Conservation (phyloP, 768 basidiomycete species). For the Auriscalpium microsporum region DNA sequence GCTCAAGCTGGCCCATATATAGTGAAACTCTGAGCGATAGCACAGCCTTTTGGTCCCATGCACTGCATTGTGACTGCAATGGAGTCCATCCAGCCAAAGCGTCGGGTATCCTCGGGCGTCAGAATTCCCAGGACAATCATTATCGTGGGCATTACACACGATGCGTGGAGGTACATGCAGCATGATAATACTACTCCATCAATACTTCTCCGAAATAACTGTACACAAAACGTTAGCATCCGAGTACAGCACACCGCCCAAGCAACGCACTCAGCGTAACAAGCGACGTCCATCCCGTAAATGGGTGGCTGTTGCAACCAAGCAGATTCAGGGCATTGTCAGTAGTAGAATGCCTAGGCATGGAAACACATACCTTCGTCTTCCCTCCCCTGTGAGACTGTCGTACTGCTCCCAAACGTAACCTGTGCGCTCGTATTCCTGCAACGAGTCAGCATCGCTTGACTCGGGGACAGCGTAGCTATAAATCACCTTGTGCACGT, state of each 20-base stretch:
- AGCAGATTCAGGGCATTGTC: conserved; percentile 4
- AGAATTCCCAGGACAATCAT: too few species aligned
- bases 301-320: conserved; percentile 62
- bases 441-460: neutral
- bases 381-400: conserved; percentile 71
- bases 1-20: neutral
- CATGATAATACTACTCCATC: conserved; percentile 10
- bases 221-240: conserved; percentile 9
- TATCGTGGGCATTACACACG: neutral
- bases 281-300: conserved; percentile 94
- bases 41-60: neutral
- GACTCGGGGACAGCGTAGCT: neutral
- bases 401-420: conserved; percentile 99
- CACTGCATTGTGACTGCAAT: neutral
- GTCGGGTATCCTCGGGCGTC: neutral
- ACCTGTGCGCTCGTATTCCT: conserved; percentile 90
- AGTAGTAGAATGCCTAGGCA: neutral
- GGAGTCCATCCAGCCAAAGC: neutral
- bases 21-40: neutral
- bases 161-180: neutral
- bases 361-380: conserved; percentile 54
- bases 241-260: neutral
- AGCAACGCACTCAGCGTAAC: conserved; percentile 70
- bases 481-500: conserved; percentile 54
- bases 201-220: conserved; percentile 70